Percentiles rank a stretch among this genome's conserved stretches.
Evolutionary conservation across 2,329 filamentous ascomycete genomes (phyloP).

Genomic region (Ascochyta clinopodiicola): DNA sequence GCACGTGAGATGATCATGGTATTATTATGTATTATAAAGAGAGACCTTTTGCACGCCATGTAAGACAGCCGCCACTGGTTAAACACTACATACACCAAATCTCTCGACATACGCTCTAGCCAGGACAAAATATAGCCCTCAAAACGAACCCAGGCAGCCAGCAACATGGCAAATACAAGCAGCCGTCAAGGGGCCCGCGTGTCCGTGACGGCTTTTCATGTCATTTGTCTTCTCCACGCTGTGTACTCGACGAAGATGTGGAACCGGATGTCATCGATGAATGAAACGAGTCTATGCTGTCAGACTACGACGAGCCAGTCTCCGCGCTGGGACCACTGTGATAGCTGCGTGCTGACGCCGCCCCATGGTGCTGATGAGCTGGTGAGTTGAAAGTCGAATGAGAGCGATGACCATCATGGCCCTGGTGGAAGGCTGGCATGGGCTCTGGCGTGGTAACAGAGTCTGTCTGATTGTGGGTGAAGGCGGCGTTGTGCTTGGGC

Average conservation of each 20-base stretch:
- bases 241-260: constrained; percentile 20
- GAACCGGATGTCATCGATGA: constrained; percentile 7
- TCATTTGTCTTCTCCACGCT: constrained; percentile 22
- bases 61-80: background rate
- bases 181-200: constrained; percentile 32
- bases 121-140: constrained; percentile 45
- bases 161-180: constrained; percentile 40
- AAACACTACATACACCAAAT: background rate
- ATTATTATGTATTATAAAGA: background rate
- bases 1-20: background rate
- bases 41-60: background rate
- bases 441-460: constrained; percentile 12
- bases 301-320: constrained; percentile 37
- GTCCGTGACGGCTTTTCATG: constrained; percentile 36
- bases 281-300: constrained; percentile 24
- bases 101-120: background rate
- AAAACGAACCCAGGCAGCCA: constrained; percentile 45
- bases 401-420: constrained; percentile 39
- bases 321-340: constrained; percentile 36
- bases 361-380: constrained; percentile 26
- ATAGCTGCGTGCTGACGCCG: constrained; percentile 31
- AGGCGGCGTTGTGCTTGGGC: constrained; percentile 7
- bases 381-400: constrained; percentile 13
- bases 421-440: constrained; percentile 26
- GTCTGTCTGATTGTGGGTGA: background rate